phyloP scores from a whole-genome alignment of 805 yeast genomes.

The Millerozyma miso region DNA sequence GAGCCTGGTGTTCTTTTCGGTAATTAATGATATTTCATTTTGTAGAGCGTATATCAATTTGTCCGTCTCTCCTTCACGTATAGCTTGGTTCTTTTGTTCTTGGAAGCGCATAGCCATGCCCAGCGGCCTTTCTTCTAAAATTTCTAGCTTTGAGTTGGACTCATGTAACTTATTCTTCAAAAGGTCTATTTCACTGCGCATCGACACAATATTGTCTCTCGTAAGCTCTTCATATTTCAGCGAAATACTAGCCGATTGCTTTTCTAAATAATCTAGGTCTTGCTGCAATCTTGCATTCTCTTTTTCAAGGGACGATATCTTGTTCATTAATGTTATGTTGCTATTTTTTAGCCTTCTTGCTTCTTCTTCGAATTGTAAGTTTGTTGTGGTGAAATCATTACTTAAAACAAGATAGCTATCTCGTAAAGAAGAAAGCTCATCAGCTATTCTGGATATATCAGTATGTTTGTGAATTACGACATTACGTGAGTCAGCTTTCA shows the following conservation, averaged over 20 bases:
- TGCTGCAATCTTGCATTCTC: slow-evolving; percentile 9
- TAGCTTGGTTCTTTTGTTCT: background rate
- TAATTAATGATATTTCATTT: slow-evolving; percentile 13
- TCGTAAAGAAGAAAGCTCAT: slow-evolving; percentile 1
- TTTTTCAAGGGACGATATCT: slow-evolving; percentile 5
- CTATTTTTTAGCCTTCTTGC: slow-evolving; percentile 6
- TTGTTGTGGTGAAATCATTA: slow-evolving; percentile 7
- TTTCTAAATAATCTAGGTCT: slow-evolving; percentile 9
- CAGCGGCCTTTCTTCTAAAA: background rate
- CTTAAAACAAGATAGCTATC: slow-evolving; percentile 5
- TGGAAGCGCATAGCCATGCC: no score
- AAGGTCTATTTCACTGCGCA: slow-evolving; percentile 17
- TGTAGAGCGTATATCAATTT: slow-evolving; percentile 11
- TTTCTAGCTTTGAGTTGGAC: slow-evolving; percentile 7
- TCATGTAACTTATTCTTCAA: slow-evolving; percentile 13
- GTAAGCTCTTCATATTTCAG: background rate
- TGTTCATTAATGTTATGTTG: slow-evolving; percentile 8
- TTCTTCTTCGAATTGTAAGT: slow-evolving; percentile 9
- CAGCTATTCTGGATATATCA: slow-evolving; percentile 5
- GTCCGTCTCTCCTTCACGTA: slow-evolving; percentile 7
- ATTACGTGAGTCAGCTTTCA: slow-evolving; percentile 2
- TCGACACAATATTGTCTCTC: slow-evolving; percentile 15
- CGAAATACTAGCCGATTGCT: slow-evolving; percentile 5
- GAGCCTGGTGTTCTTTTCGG: slow-evolving; percentile 18
- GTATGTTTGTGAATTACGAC: slow-evolving; percentile 5